phyloP scores from a whole-genome alignment of 495 filamentous ascomycete genomes.

The Penicillium salamii region DNA sequence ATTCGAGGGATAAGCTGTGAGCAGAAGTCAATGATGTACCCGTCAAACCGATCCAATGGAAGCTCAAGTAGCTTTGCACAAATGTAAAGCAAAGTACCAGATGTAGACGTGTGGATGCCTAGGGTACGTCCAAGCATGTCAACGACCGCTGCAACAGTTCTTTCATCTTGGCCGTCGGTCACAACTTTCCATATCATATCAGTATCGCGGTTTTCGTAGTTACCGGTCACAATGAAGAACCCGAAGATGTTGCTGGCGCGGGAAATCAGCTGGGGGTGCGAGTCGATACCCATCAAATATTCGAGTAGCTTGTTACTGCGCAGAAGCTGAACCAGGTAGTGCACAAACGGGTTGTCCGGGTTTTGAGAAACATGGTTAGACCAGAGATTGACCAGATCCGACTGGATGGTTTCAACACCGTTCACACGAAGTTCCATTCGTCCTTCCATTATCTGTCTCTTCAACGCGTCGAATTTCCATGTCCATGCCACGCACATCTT shows the following conservation, averaged over 20 bases:
- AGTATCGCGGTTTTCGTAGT: constrained; percentile 68
- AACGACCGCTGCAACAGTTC: constrained; percentile 76
- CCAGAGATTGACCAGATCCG: constrained; percentile 65
- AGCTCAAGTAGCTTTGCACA: constrained; percentile 69
- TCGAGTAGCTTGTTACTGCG: constrained; percentile 65
- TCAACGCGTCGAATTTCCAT: constrained; percentile 69
- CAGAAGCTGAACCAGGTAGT: constrained; percentile 65
- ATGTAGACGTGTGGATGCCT: constrained; percentile 47
- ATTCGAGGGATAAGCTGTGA: constrained; percentile 37
- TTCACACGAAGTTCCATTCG: constrained; percentile 85
- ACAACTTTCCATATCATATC: constrained; percentile 85
- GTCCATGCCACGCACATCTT: constrained; percentile 50
- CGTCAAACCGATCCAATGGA: constrained; percentile 59
- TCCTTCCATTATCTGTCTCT: constrained; percentile 72
- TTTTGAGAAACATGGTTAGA: constrained; percentile 46
- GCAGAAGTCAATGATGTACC: constrained; percentile 49
- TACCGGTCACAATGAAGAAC: constrained; percentile 79
- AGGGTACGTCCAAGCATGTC: constrained; percentile 69
- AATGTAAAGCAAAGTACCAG: constrained; percentile 61
- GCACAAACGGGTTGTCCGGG: constrained; percentile 50
- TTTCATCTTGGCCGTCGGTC: constrained; percentile 77
- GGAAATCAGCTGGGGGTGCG: constrained; percentile 83
- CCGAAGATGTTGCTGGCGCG: constrained; percentile 80
- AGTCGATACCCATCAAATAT: constrained; percentile 87
- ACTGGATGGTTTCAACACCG: constrained; percentile 67